Evolutionary conservation across 331 rosid genomes (phyloP).

Genomic region (Pyrus hybrid): DNA sequence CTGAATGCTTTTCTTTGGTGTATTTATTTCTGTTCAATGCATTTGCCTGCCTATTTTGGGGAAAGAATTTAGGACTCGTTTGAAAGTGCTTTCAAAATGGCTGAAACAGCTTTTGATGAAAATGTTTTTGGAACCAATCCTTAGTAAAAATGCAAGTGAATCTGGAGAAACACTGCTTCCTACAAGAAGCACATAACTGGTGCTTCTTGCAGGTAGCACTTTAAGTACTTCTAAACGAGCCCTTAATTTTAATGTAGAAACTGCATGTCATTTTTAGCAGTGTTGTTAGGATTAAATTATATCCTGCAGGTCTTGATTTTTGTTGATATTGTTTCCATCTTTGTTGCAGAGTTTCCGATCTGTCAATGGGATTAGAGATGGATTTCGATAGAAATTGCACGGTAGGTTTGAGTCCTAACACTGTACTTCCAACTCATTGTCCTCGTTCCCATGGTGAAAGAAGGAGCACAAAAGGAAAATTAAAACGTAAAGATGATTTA

Average conservation of each 20-base stretch:
- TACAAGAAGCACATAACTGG: too few relatives aligned
- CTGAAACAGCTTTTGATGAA: too few relatives aligned
- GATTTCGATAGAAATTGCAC: constrained; percentile 41
- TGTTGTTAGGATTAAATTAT: background rate
- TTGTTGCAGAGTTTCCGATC: constrained; percentile 39
- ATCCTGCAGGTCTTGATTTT: constrained; percentile 16
- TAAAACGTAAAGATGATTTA: constrained; percentile 29
- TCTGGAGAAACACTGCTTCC: too few relatives aligned
- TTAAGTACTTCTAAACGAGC: too few relatives aligned
- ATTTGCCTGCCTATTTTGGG: background rate
- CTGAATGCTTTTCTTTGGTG: background rate
- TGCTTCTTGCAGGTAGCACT: too few relatives aligned
- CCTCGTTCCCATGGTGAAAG: constrained; percentile 38
- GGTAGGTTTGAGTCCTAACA: constrained; percentile 79
- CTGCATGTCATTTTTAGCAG: background rate
- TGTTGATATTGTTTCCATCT: background rate
- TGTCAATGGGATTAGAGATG: constrained; percentile 61
- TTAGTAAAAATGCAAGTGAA: too few relatives aligned
- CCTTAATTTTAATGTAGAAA: background rate
- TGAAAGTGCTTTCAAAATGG: too few relatives aligned
- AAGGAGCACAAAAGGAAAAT: constrained; percentile 43
- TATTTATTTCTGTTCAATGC: background rate
- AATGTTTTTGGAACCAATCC: too few relatives aligned
- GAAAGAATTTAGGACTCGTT: background rate
- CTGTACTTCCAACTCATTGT: constrained; percentile 69